phyloP scores from a whole-genome alignment of 2,329 filamentous ascomycete genomes.

The Zymoseptoria passerinii region DNA sequence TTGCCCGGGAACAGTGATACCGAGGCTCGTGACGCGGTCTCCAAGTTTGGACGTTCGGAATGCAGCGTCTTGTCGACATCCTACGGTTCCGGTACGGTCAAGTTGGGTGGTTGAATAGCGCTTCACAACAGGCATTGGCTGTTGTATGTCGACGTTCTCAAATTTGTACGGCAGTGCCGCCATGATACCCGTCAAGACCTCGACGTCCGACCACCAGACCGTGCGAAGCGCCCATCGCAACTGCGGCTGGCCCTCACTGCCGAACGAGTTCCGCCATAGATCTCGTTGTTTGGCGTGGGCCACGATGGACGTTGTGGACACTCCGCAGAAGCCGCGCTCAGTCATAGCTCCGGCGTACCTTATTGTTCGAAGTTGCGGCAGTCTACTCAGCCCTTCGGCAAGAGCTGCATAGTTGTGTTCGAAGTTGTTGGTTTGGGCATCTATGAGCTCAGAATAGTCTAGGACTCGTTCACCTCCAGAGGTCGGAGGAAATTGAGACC shows the following conservation, averaged over 20 bases:
- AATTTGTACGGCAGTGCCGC: background rate
- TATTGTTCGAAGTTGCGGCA: background rate
- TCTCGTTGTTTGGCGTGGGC: background rate
- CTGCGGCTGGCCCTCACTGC: conserved; percentile 1
- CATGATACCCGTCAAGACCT: background rate
- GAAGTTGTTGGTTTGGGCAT: conserved; percentile 1
- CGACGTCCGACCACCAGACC: conserved; percentile 5
- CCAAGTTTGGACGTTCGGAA: background rate
- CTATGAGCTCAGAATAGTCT: background rate
- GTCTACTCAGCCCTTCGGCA: background rate
- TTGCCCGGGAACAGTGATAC: background rate
- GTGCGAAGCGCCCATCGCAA: conserved; percentile 1
- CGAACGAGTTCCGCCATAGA: conserved; percentile 1
- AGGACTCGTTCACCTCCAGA: background rate
- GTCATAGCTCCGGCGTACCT: conserved; percentile 6
- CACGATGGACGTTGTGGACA: background rate
- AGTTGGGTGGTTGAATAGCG: background rate
- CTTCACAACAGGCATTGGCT: conserved; percentile 3
- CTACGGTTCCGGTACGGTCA: background rate
- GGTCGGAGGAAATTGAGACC: conserved; percentile 4
- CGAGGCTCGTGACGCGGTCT: background rate
- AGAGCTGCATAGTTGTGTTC: conserved; percentile 2
- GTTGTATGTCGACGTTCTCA: background rate
- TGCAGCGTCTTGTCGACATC: background rate
- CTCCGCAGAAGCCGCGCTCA: conserved; percentile 1